Evolutionary conservation across 352 stramenopile species (phyloP).

Genomic region (Pythium phragmitis): DNA sequence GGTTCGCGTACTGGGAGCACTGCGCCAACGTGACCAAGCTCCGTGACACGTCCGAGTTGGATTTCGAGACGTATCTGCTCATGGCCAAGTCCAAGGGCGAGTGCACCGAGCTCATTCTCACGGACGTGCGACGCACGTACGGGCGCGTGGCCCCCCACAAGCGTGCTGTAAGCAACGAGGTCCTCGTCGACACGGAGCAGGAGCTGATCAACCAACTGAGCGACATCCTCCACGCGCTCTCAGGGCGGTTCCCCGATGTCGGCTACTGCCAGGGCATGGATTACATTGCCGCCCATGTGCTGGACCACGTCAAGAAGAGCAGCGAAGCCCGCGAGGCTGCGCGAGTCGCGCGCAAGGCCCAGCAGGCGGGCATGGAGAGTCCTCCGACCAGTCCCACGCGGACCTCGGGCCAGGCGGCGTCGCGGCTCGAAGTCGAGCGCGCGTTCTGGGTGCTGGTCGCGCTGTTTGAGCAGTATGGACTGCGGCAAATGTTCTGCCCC

Average conservation of each 20-base stretch:
- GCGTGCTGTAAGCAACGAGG: conserved; percentile 49
- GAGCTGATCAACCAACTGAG: conserved; percentile 76
- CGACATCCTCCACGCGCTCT: conserved; percentile 76
- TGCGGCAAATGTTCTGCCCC: conserved; percentile 79
- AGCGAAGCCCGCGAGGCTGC: conserved; percentile 37
- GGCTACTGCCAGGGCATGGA: conserved; percentile 90
- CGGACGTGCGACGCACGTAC: conserved; percentile 83
- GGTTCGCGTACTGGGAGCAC: conserved; percentile 81
- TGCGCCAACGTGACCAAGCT: conserved; percentile 40
- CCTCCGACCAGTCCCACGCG: conserved; percentile 32
- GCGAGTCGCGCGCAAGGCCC: conserved; percentile 16
- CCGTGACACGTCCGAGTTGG: conserved; percentile 53
- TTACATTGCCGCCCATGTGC: conserved; percentile 80
- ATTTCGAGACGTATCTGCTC: conserved; percentile 84
- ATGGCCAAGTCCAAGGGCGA: conserved; percentile 86
- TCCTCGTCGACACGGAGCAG: conserved; percentile 53
- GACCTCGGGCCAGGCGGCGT: conserved; percentile 34
- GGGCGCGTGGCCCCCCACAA: conserved; percentile 80
- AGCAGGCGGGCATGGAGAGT: conserved; percentile 12
- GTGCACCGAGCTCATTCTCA: conserved; percentile 78
- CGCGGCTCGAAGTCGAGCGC: conserved; percentile 55
- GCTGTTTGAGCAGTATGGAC: conserved; percentile 78
- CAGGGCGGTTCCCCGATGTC: conserved; percentile 76
- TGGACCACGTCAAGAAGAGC: conserved; percentile 81
- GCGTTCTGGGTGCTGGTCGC: conserved; percentile 81